Conservation (phyloP, 2,329 filamentous ascomycete species). For the Aspergillus jensenii region DNA sequence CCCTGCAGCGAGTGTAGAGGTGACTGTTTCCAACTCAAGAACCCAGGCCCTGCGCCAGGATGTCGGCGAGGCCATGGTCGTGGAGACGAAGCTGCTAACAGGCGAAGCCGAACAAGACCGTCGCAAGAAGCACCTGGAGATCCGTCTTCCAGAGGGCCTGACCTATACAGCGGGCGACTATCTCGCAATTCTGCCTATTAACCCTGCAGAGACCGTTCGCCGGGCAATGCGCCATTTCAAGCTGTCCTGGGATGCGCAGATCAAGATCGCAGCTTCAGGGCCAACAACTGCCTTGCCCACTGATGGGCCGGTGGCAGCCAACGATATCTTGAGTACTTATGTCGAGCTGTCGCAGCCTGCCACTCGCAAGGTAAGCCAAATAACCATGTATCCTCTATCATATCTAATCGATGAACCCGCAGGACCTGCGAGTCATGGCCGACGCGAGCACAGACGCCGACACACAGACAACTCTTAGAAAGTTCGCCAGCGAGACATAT, state of each 20-base stretch:
- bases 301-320: constrained; percentile 57
- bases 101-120: constrained; percentile 46
- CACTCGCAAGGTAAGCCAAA: neutral
- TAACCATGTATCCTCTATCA: too few relatives aligned
- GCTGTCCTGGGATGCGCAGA: constrained; percentile 63
- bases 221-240: constrained; percentile 64
- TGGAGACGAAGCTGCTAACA: constrained; percentile 54
- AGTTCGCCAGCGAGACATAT: constrained; percentile 41
- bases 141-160: constrained; percentile 65
- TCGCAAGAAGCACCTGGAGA: constrained; percentile 63
- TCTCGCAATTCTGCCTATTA: constrained; percentile 70
- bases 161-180: constrained; percentile 76
- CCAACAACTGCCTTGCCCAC: constrained; percentile 49
- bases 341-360: constrained; percentile 69
- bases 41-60: constrained; percentile 40
- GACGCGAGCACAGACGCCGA: constrained; percentile 51
- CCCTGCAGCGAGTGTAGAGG: neutral
- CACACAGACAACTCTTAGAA: constrained; percentile 43
- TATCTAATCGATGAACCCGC: too few relatives aligned
- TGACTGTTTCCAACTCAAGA: constrained; percentile 18
- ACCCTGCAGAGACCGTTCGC: constrained; percentile 61
- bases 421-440: constrained; percentile 47
- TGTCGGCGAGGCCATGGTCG: constrained; percentile 48
- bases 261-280: constrained; percentile 55
- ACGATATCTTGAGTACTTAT: constrained; percentile 66